These are phyloP conservation scores for Phialemoniopsis sp. DNA, from an alignment of 2,329 filamentous ascomycete species.

Conservation along the genomic window DNA sequence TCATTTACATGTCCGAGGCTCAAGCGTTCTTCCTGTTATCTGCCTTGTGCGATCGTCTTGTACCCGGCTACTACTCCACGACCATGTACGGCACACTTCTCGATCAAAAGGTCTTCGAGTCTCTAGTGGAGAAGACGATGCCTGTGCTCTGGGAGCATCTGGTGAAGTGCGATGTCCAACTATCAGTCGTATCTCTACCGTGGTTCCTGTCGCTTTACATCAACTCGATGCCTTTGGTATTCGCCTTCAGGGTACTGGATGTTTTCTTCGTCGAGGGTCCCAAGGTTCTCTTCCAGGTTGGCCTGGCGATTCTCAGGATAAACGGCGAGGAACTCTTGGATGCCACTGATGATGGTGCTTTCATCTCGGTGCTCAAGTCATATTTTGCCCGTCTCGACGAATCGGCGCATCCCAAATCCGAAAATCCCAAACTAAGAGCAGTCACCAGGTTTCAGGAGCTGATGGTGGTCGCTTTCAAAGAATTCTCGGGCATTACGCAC, in stretches of 20 bases:
- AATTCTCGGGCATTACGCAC: conserved; percentile 94
- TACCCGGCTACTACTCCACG: conserved; percentile 96
- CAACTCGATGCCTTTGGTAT: conserved; percentile 98
- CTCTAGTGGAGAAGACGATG: conserved; percentile 98
- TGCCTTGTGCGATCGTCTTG: conserved; percentile 82
- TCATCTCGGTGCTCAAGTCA: conserved; percentile 91
- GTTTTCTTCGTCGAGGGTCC: conserved; percentile 98
- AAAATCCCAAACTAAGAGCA: conserved; percentile 88
- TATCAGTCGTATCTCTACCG: conserved; percentile 93
- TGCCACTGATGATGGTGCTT: conserved; percentile 89
- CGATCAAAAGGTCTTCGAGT: conserved; percentile 97
- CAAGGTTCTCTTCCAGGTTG: conserved; percentile 95
- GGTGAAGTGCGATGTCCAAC: conserved; percentile 93
- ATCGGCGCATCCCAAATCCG: conserved; percentile 90
- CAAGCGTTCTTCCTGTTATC: conserved; percentile 96
- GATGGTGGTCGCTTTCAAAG: conserved; percentile 98
- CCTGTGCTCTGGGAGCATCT: conserved; percentile 97
- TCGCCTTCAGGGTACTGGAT: conserved; percentile 92
- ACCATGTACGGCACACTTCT: conserved; percentile 99
- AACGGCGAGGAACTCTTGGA: conserved; percentile 96
- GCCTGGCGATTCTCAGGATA: conserved; percentile 91
- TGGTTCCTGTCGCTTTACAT: conserved; percentile 99
- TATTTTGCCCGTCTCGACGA: conserved; percentile 94
- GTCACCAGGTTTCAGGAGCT: conserved; percentile 97
- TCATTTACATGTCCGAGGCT: conserved; percentile 97